These are phyloP conservation scores for Hibiscus trionum DNA, from an alignment of 345 rosid genomes.

Conservation along the genomic window DNA sequence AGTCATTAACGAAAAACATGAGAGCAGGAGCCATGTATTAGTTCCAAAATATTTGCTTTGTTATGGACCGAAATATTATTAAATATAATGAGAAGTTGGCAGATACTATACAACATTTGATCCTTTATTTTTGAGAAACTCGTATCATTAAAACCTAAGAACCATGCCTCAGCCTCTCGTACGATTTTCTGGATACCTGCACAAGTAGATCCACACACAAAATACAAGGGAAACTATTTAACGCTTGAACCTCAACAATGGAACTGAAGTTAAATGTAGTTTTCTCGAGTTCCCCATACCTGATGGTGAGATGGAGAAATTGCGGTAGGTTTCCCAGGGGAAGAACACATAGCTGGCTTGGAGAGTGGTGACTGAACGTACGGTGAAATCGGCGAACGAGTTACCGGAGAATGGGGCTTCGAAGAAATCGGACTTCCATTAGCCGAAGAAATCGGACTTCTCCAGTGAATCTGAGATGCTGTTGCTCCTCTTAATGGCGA, in stretches of 20 bases:
- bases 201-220: neutral
- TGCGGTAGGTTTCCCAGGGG: conserved; percentile 30
- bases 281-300: conserved; percentile 17
- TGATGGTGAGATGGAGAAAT: conserved; percentile 25
- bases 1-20: no score
- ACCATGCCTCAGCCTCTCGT: conserved; percentile 33
- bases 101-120: neutral
- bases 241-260: neutral
- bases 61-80: neutral
- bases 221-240: no score
- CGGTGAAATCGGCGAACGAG: conserved; percentile 48
- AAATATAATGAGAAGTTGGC: neutral
- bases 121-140: neutral
- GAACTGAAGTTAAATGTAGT: neutral
- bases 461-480: conserved; percentile 24
- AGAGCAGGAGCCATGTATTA: no score
- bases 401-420: conserved; percentile 29
- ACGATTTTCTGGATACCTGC: conserved; percentile 45
- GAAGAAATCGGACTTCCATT: conserved; percentile 41
- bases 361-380: conserved; percentile 39
- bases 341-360: conserved; percentile 38
- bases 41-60: no score
- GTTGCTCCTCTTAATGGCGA: conserved; percentile 35
- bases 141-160: neutral
- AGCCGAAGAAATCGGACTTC: conserved; percentile 22